A percentile compares a stretch with the other conserved stretches of the same genome.
Evolutionary conservation across 2,329 filamentous ascomycete genomes (phyloP).

Genomic region (Leptographium lundbergii): DNA sequence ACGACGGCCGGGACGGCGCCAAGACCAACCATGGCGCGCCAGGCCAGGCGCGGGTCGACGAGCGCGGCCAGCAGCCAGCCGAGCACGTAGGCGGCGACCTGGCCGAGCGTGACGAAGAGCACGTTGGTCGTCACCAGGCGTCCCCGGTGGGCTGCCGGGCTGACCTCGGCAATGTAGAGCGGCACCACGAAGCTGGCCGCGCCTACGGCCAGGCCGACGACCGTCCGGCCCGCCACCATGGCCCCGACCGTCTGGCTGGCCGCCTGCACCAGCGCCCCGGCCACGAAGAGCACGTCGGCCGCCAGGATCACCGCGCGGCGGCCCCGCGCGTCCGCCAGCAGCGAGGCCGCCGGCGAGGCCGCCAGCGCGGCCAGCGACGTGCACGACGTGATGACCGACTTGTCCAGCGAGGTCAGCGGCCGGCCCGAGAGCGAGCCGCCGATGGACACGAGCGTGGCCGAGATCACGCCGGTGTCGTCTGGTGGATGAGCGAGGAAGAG

Average conservation of each 20-base stretch:
- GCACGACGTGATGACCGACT: constrained; percentile 57
- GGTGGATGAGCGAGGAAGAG: constrained; percentile 2
- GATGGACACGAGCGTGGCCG: constrained; percentile 53
- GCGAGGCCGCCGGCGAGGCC: constrained; percentile 49
- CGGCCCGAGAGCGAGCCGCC: constrained; percentile 44
- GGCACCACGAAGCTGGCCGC: constrained; percentile 73
- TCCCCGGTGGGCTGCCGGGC: constrained; percentile 64
- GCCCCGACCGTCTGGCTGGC: constrained; percentile 38
- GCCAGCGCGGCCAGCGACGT: constrained; percentile 55
- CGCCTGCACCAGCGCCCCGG: constrained; percentile 56
- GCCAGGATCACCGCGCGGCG: constrained; percentile 50
- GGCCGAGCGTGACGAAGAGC: constrained; percentile 75
- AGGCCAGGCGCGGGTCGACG: constrained; percentile 44
- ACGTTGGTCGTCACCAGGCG: constrained; percentile 70
- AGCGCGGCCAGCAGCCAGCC: constrained; percentile 62
- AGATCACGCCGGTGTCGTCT: constrained; percentile 60
- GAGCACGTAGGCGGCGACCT: constrained; percentile 76
- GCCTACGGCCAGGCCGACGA: constrained; percentile 63
- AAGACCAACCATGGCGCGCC: constrained; percentile 86
- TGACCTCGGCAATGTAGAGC: constrained; percentile 77
- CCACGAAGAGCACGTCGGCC: constrained; percentile 54
- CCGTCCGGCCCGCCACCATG: constrained; percentile 56
- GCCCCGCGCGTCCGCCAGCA: constrained; percentile 50
- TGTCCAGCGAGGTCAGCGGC: constrained; percentile 48
- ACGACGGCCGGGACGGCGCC: constrained; percentile 64